Evolutionary conservation across 345 rosid genomes (phyloP).

Genomic region (Gossypium herbaceum): DNA sequence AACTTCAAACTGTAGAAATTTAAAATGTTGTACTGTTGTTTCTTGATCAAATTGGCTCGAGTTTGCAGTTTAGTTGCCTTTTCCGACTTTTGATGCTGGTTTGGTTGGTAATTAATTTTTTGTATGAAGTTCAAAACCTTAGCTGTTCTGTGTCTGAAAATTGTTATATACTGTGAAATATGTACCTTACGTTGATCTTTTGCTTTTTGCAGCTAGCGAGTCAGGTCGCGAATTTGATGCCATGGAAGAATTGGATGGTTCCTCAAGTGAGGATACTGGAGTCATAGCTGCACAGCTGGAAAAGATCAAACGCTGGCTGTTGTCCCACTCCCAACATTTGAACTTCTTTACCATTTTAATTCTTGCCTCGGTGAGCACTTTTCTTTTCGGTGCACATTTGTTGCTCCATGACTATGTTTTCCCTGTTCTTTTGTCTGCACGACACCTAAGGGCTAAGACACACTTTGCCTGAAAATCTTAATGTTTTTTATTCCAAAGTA

Average conservation of each 20-base stretch:
- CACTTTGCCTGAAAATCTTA: not conserved
- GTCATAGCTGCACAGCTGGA: conserved; percentile 48
- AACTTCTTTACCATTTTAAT: conserved; percentile 86
- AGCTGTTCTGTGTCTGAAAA: not conserved
- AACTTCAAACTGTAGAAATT: not conserved
- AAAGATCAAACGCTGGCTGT: conserved; percentile 58
- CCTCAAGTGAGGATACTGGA: conserved; percentile 59
- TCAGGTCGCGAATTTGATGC: conserved; percentile 66
- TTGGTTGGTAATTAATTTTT: not conserved
- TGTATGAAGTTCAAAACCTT: not conserved
- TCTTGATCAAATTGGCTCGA: not conserved
- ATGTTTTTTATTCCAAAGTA: not conserved
- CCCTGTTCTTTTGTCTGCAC: not conserved
- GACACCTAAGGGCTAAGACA: not conserved
- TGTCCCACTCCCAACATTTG: conserved; percentile 70
- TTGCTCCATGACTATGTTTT: not conserved
- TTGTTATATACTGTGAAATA: not conserved
- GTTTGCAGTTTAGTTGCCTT: not conserved
- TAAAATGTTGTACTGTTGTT: not conserved
- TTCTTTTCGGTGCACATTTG: not conserved
- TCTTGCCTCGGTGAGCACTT: conserved; percentile 84
- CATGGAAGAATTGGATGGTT: conserved; percentile 67
- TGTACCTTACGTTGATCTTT: conserved; percentile 3
- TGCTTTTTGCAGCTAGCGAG: conserved; percentile 49
- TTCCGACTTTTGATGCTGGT: not conserved